Conservation (phyloP, 139 green algal species). For the Eudorina sp. region DNA sequence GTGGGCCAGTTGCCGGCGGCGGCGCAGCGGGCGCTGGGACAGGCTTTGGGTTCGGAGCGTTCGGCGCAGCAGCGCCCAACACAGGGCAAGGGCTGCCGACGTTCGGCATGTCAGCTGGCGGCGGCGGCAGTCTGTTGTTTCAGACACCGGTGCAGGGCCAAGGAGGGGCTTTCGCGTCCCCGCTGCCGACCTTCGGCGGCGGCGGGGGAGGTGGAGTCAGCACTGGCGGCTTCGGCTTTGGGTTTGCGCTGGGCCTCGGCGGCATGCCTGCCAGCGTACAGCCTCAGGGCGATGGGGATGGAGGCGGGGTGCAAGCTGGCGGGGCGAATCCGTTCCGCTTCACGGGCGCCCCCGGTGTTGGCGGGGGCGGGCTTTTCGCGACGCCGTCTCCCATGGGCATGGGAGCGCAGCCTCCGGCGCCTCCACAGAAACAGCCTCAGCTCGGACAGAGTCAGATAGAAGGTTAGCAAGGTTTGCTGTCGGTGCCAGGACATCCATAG, state of each 20-base stretch:
- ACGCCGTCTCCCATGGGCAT: constrained; percentile 53
- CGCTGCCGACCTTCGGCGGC: not conserved
- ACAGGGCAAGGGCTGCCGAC: not conserved
- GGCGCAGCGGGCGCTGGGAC: not conserved
- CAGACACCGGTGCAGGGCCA: constrained; percentile 32
- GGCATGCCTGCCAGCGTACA: not conserved
- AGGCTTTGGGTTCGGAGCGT: constrained; percentile 8
- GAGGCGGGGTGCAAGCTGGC: not conserved
- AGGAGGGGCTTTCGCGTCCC: constrained; percentile 21
- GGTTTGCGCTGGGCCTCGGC: not conserved
- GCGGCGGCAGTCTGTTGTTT: not conserved
- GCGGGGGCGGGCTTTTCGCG: constrained; percentile 46
- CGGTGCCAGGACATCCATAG: too few species aligned
- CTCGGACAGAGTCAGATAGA: not conserved
- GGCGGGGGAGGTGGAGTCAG: not conserved
- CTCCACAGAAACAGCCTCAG: constrained; percentile 39
- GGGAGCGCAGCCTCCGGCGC: constrained; percentile 43
- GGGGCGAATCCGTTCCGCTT: constrained; percentile 14
- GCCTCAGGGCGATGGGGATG: not conserved
- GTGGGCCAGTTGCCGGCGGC: not conserved
- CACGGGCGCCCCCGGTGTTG: not conserved
- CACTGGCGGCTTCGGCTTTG: not conserved
- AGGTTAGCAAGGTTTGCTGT: too few species aligned
- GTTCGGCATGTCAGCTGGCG: not conserved
- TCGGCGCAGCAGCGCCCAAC: not conserved